Evolutionary conservation across 148 eudicot genomes (phyloP).

Genomic region (Hydrangea macrophylla): DNA sequence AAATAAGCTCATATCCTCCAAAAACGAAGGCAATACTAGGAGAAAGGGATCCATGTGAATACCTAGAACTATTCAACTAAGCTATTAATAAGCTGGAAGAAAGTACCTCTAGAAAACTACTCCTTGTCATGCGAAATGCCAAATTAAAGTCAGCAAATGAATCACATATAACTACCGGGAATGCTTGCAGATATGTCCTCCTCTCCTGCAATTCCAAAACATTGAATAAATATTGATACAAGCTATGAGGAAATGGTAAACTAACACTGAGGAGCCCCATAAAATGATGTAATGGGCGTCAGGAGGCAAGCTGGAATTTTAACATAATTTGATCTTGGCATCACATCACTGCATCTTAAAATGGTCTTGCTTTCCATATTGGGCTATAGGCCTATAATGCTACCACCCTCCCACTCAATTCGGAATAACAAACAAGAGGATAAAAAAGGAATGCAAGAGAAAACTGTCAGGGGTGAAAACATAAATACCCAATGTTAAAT

Average conservation of each 20-base stretch:
- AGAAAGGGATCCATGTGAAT: not conserved
- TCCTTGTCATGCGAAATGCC: slow-evolving; percentile 67
- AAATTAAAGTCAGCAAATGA: slow-evolving; percentile 60
- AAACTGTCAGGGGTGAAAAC: not conserved
- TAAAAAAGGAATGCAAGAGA: not conserved
- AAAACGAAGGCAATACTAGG: no score
- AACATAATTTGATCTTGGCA: not conserved
- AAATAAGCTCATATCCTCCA: no score
- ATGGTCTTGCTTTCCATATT: not conserved
- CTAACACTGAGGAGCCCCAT: not conserved
- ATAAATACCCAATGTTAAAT: no score
- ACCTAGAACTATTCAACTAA: not conserved
- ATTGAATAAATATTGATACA: not conserved
- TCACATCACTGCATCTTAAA: not conserved
- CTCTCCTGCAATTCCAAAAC: slow-evolving; percentile 57
- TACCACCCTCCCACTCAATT: not conserved
- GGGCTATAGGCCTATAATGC: not conserved
- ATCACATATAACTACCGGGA: slow-evolving; percentile 72
- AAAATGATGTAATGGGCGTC: not conserved
- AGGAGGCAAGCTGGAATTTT: not conserved
- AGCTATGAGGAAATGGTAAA: not conserved
- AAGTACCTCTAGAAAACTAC: slow-evolving; percentile 66
- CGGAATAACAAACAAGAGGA: slow-evolving; percentile 1
- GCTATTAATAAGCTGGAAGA: not conserved
- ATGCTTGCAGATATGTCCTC: slow-evolving; percentile 40